Base-by-base conservation (phyloP, 331 rosid species). In the Dryas integrifolia region DNA sequence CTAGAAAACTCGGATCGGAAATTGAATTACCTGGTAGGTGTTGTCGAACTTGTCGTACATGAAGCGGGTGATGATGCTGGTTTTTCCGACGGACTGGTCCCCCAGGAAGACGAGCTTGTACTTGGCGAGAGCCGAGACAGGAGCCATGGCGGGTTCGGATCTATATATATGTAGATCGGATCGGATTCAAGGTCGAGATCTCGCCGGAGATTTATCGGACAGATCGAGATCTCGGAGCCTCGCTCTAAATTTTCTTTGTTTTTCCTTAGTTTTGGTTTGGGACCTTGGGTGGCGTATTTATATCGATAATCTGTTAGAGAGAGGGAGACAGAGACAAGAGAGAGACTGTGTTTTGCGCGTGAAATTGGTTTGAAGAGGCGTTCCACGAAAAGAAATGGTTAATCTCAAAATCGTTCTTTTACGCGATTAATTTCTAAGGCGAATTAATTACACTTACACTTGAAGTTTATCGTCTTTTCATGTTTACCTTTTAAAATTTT, bases 61-160 rank as follows among this genome's bases (percentile, higher is more conserved):
- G 62, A 81, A 81, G 79, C 85, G 85, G 24, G 85, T 81, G 50
- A 81, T 81, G 77, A 81, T 81, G 57, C 85, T 77, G 65, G 85
- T 81, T 73, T 81, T 81, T 0, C 85, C 85, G 35, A 81, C 85
- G 9, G 85, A 81, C 60, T 81, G 85, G 30, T 81, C 85, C 11
- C 85, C 85, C 6, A 81, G 66, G 80, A 81, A 81, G 43, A 81
- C 85, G 38, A 81, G 85, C 73, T 81, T 81, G 70, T 81, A 81
- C 79, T 81, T 81, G 57, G 85, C 85, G 40, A 81, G 79, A 62
- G 85, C 85, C 43, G 85, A 81, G 53, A 78, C 81, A 14, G 85
- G 85, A 30, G 85, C 85, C 85, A 81, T 81, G 45, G 72, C 1
- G 53, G 10, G 10, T 30, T 67, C 72, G 62, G 76, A 63, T 73